Conservation (phyloP, 225 moss, liverwort and hornwort species). For the Sphagnum tenellum region DNA sequence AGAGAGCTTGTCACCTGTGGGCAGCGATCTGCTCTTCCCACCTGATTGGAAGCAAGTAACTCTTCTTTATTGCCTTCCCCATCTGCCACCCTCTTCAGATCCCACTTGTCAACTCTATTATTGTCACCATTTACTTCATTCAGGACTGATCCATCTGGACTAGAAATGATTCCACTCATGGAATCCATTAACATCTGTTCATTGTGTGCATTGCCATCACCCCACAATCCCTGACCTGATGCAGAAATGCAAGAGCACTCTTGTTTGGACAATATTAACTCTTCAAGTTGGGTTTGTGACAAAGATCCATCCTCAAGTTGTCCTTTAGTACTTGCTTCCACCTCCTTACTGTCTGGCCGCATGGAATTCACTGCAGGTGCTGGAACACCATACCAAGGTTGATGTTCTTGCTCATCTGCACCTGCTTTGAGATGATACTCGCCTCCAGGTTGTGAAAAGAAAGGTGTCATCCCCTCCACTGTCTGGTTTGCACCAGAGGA, state of each 20-base stretch:
- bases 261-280: slow-evolving; percentile 8
- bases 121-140: slow-evolving; percentile 3
- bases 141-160: slow-evolving; percentile 15
- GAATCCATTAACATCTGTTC: too few relatives aligned
- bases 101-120: background rate
- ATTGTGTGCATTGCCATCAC: slow-evolving; percentile 4
- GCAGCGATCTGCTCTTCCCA: slow-evolving; percentile 2
- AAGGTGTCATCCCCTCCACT: slow-evolving; percentile 10
- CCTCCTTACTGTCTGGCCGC: slow-evolving; percentile 54
- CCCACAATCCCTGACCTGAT: slow-evolving; percentile 31
- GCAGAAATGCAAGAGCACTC: slow-evolving; percentile 21
- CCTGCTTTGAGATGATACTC: slow-evolving; percentile 6
- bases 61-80: too few relatives aligned
- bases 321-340: slow-evolving; percentile 24
- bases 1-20: slow-evolving; percentile 3
- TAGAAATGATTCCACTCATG: slow-evolving; percentile 15
- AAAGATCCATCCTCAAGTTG: slow-evolving; percentile 15
- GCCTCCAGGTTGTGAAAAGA: slow-evolving; percentile 12
- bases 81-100: too few relatives aligned
- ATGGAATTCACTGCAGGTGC: slow-evolving; percentile 33
- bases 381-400: slow-evolving; percentile 27
- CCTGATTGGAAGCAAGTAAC: background rate
- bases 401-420: slow-evolving; percentile 14
- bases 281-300: slow-evolving; percentile 14
- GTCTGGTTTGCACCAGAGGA: slow-evolving; percentile 26